phyloP scores from a whole-genome alignment of 257 asterid genomes.

The Capsicum chinense region DNA sequence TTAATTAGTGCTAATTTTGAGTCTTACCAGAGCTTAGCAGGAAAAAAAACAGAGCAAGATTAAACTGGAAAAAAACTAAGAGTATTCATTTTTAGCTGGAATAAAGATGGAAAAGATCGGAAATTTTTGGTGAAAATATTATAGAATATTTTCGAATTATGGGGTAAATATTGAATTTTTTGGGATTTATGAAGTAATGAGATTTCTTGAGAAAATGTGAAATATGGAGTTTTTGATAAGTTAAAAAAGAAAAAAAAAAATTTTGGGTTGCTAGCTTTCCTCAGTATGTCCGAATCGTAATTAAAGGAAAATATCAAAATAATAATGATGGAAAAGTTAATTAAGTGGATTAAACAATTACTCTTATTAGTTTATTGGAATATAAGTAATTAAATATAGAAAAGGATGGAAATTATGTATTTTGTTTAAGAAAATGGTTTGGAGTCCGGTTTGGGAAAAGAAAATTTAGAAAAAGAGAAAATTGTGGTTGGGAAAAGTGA shows the following conservation, averaged over 20 bases:
- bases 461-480: constrained; percentile 32
- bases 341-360: constrained; percentile 36
- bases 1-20: constrained; percentile 35
- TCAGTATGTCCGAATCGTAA: constrained; percentile 60
- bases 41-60: background rate
- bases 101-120: constrained; percentile 23
- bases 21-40: constrained; percentile 34
- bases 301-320: constrained; percentile 32
- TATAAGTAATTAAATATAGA: constrained; percentile 44
- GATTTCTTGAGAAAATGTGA: constrained; percentile 45
- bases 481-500: constrained; percentile 93
- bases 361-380: no score
- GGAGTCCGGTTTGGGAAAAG: constrained; percentile 70
- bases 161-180: constrained; percentile 45
- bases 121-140: constrained; percentile 22
- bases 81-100: background rate
- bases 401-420: constrained; percentile 61
- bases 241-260: constrained; percentile 39
- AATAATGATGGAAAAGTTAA: constrained; percentile 39
- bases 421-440: constrained; percentile 84
- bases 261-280: constrained; percentile 57
- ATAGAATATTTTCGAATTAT: constrained; percentile 36
- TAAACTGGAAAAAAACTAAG: no score
- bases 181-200: constrained; percentile 34
- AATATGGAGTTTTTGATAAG: constrained; percentile 45